A percentile compares a stretch with the other conserved stretches of the same genome.
phyloP scores from a whole-genome alignment of 345 rosid species.

The Gossypium australe region DNA sequence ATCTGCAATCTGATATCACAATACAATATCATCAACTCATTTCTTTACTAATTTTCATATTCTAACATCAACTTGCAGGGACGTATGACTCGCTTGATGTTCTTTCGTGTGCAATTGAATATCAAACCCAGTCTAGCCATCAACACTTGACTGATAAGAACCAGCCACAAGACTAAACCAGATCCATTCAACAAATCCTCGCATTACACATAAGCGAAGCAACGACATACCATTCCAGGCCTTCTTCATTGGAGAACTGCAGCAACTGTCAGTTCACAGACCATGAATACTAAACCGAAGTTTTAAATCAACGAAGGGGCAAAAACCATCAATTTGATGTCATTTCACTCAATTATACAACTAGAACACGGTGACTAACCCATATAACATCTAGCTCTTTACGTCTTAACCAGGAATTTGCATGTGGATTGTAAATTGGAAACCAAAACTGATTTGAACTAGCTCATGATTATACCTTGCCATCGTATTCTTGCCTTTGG shows the following conservation, averaged over 20 bases:
- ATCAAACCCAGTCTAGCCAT: not conserved
- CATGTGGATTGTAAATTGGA: not conserved
- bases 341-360: not conserved
- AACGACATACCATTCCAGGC: not conserved
- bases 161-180: not conserved
- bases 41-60: not conserved
- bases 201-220: not conserved
- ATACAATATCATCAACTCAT: slow-evolving; percentile 3
- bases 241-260: not conserved
- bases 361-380: not conserved
- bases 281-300: not conserved
- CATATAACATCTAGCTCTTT: not conserved
- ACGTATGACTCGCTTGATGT: not conserved
- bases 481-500: slow-evolving; percentile 79
- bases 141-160: not conserved
- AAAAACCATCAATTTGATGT: not conserved
- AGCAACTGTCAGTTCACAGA: not conserved
- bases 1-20: slow-evolving; percentile 69
- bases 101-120: too few relatives aligned
- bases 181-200: not conserved
- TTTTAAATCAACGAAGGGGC: not conserved
- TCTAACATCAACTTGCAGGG: not conserved
- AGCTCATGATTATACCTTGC: slow-evolving; percentile 53
- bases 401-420: not conserved
- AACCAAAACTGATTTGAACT: not conserved